Evolutionary conservation across 2,329 filamentous ascomycete species (phyloP).

Genomic region (Aspergillus pseudoglaucus): DNA sequence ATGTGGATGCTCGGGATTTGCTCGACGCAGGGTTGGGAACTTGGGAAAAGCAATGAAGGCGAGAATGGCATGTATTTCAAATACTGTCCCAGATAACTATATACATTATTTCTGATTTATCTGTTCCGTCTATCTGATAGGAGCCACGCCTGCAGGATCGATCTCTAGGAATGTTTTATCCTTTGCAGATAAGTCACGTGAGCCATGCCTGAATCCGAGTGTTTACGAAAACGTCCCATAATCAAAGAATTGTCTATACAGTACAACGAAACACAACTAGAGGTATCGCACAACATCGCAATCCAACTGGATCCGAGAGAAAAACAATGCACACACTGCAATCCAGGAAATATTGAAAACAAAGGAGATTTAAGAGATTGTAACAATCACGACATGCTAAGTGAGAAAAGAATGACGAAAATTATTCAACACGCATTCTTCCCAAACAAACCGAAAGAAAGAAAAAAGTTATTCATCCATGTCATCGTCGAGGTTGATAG

Average conservation of each 20-base stretch:
- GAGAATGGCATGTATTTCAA: too few relatives aligned
- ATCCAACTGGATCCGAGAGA: not conserved
- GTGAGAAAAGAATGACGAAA: not conserved
- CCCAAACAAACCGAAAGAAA: too few relatives aligned
- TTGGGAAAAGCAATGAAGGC: not conserved
- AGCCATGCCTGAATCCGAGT: not conserved
- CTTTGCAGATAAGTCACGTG: too few relatives aligned
- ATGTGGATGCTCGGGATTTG: not conserved
- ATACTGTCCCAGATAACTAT: too few relatives aligned
- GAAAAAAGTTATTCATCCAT: not conserved
- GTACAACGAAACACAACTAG: not conserved
- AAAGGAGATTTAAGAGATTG: not conserved
- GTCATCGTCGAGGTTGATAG: conserved; percentile 62
- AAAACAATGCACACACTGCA: not conserved
- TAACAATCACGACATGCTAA: not conserved
- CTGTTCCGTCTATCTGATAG: too few relatives aligned
- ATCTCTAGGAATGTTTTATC: too few relatives aligned
- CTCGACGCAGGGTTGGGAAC: not conserved
- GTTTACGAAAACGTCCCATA: not conserved
- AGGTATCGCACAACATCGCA: not conserved
- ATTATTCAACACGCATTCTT: not conserved
- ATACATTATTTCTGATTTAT: too few relatives aligned
- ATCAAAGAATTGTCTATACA: not conserved
- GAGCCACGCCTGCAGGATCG: too few relatives aligned
- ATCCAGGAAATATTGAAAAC: not conserved